Evolutionary conservation across 2,329 filamentous ascomycete species (phyloP), one percentile per base, ranked within the genome.

Genomic region (Dendrostoma leiphaemia): DNA sequence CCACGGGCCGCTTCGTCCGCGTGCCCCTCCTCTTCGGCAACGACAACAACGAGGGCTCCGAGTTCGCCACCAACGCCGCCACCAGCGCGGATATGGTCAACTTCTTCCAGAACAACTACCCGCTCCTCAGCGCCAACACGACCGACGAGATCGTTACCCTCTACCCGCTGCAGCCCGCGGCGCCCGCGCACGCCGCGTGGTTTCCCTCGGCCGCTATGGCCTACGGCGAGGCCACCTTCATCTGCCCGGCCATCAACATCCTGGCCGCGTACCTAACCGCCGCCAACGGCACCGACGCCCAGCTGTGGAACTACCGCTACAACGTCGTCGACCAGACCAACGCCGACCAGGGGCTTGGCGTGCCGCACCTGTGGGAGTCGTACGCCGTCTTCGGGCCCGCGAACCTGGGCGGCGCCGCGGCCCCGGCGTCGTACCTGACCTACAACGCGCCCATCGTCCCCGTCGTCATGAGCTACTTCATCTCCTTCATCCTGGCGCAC

Each of bases 11-110:
- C 6, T 81, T 83, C 64, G 65, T 83, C 56, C 72, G 73, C 24
- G 74, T 85, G 0, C 83, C 83, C 0, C 68, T 76, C 0, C 76
- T 85, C 17, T 77, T 74, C 38, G 77, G 77, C 19, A 71, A 70
- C 2, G 71, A 71, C 40, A 74, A 69, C 3, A 63, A 80, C 53
- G 78, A 81, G 62, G 79, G 79, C 38, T 71, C 74, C 15, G 60
- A 68, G 10, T 81, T 81, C 57, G 74, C 69, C 31, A 48, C 63
- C 54, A 67, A 78, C 59, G 70, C 71, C 15, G 59, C 61, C 26
- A 69, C 66, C 1, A 48, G 64, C 0, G 64, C 62, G 6, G 66
- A 74, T 10, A 65, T 77, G 45, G 54, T 62, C 35, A 51, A 57
- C 17, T 80, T 79, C 62, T 61, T 81, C 46, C 63, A 63, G 15